phyloP scores from a whole-genome alignment of 495 filamentous ascomycete species.

The Xylaria nigripes region DNA sequence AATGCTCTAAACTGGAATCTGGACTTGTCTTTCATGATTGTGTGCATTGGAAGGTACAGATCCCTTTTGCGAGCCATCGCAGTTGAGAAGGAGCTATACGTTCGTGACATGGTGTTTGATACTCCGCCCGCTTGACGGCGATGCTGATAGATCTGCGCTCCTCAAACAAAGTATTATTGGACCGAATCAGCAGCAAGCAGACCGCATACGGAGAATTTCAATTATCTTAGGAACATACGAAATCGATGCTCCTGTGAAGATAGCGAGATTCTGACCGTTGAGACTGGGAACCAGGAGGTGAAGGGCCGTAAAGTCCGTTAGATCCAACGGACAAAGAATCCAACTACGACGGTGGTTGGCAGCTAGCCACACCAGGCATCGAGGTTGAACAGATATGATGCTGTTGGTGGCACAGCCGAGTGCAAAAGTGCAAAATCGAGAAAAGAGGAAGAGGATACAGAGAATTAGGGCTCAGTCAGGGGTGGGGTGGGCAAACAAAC shows the following conservation, averaged over 20 bases:
- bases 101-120: constrained; percentile 20
- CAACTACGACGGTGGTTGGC: neutral
- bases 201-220: neutral
- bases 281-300: neutral
- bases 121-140: constrained; percentile 17
- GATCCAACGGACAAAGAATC: neutral
- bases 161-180: neutral
- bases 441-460: neutral
- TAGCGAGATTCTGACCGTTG: neutral
- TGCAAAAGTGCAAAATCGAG: neutral
- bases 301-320: neutral
- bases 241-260: neutral
- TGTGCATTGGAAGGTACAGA: constrained; percentile 14
- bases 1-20: constrained; percentile 27
- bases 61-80: constrained; percentile 22
- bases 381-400: constrained; percentile 1
- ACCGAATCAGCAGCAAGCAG: neutral
- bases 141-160: neutral
- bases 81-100: constrained; percentile 19
- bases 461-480: neutral
- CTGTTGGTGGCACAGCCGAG: neutral
- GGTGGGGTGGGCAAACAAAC: neutral
- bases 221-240: neutral
- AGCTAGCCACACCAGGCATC: neutral
- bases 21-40: constrained; percentile 15